Conservation (phyloP, 495 filamentous ascomycete genomes). For the Parathielavia appendiculata region DNA sequence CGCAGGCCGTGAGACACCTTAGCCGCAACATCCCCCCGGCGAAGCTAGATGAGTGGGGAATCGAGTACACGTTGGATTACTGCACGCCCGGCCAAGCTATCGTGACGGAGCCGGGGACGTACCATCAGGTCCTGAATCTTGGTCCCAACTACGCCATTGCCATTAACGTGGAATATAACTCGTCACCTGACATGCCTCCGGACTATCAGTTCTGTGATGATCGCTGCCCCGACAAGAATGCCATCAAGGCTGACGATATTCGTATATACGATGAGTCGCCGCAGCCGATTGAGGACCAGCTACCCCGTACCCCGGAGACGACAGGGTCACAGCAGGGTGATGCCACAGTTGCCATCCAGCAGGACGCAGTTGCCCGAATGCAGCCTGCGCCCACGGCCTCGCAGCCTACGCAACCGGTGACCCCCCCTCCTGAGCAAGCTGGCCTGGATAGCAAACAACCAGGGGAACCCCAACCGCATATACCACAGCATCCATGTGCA, state of each 20-base stretch:
- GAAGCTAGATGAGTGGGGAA: conserved; percentile 30
- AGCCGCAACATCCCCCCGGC: conserved; percentile 32
- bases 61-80: conserved; percentile 35
- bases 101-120: conserved; percentile 33
- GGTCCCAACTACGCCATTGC: conserved; percentile 34
- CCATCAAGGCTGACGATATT: conserved; percentile 30
- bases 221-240: conserved; percentile 28
- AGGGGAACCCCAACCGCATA: background rate
- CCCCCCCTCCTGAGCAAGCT: conserved; percentile 14
- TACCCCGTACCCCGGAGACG: conserved; percentile 2
- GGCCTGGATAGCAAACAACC: background rate
- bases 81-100: conserved; percentile 33
- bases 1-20: conserved; percentile 33
- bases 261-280: conserved; percentile 15
- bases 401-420: conserved; percentile 13
- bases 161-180: conserved; percentile 33
- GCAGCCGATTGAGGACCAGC: background rate
- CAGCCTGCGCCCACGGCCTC: background rate
- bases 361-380: background rate
- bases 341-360: background rate
- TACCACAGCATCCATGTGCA: no score
- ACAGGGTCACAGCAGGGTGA: conserved; percentile 1
- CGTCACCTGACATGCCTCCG: conserved; percentile 28
- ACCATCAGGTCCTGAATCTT: conserved; percentile 35
- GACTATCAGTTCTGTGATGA: conserved; percentile 29